Evolutionary conservation across 352 stramenopile genomes (phyloP).

Genomic region (Saprolegnia diclina): DNA sequence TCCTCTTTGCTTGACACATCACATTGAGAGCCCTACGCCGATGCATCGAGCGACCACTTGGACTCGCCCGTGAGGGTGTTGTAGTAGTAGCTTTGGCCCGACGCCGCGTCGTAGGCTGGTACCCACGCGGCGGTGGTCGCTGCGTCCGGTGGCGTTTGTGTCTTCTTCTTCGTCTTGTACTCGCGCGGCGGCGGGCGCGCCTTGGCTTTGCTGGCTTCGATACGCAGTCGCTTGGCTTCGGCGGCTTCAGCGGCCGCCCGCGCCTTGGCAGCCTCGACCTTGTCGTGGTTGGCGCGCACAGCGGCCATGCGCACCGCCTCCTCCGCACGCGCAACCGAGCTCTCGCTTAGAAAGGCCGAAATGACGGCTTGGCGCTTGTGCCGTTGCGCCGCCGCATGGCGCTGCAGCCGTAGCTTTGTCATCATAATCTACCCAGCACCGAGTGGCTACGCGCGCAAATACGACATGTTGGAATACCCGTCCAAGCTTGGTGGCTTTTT

Average conservation of each 20-base stretch:
- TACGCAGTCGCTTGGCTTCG: constrained; percentile 3
- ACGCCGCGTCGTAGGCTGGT: constrained; percentile 7
- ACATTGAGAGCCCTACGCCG: not conserved
- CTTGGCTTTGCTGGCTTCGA: constrained; percentile 10
- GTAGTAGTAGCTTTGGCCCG: constrained; percentile 21
- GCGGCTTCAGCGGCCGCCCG: constrained; percentile 7
- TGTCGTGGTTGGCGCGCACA: constrained; percentile 3
- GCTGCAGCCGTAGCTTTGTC: constrained; percentile 1
- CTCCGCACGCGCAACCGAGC: not conserved
- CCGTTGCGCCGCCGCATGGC: not conserved
- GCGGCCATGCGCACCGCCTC: not conserved
- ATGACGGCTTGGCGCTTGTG: constrained; percentile 12
- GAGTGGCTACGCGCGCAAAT: not conserved
- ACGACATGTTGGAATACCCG: not conserved
- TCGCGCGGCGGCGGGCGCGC: not conserved
- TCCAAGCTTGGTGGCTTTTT: constrained; percentile 5
- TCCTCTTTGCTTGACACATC: not conserved
- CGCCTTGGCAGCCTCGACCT: constrained; percentile 17
- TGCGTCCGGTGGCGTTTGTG: not conserved
- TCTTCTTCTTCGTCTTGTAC: constrained; percentile 12
- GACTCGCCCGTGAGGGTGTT: constrained; percentile 22
- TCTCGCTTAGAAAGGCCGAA: constrained; percentile 10
- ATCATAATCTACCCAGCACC: constrained; percentile 19
- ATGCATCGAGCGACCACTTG: constrained; percentile 14
- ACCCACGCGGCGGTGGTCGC: not conserved